These are phyloP conservation scores for Stagonosporopsis cucurbitacearum DNA, from an alignment of 2,329 filamentous ascomycete species.

Conservation along the genomic window DNA sequence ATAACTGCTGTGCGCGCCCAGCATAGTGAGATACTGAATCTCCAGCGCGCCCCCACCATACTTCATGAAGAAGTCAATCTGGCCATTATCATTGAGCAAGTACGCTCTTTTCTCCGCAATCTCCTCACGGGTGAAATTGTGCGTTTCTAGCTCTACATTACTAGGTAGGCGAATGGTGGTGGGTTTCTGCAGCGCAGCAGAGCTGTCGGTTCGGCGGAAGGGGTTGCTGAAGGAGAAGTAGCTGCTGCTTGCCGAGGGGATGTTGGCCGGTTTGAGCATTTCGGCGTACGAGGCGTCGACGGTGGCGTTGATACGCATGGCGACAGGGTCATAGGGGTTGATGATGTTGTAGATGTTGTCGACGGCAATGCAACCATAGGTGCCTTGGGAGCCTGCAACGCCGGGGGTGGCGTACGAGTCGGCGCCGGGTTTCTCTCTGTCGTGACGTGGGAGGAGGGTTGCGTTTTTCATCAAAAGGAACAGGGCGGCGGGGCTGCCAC, in stretches of 20 bases:
- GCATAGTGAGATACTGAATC: slow-evolving; percentile 96
- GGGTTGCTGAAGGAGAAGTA: slow-evolving; percentile 52
- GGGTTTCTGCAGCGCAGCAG: slow-evolving; percentile 35
- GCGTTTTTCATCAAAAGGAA: slow-evolving; percentile 84
- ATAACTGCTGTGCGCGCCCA: slow-evolving; percentile 93
- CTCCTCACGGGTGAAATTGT: slow-evolving; percentile 92
- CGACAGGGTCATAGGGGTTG: slow-evolving; percentile 78
- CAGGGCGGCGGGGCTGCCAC: slow-evolving; percentile 89
- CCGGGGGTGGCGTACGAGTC: slow-evolving; percentile 60
- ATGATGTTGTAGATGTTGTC: slow-evolving; percentile 98
- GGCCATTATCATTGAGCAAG: slow-evolving; percentile 92
- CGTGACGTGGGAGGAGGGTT: slow-evolving; percentile 75
- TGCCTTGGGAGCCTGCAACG: slow-evolving; percentile 78
- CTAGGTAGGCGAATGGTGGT: slow-evolving; percentile 51
- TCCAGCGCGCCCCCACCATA: slow-evolving; percentile 87
- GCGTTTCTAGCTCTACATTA: slow-evolving; percentile 87
- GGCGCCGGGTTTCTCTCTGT: slow-evolving; percentile 75
- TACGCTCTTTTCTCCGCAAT: slow-evolving; percentile 88
- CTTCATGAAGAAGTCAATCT: slow-evolving; percentile 88
- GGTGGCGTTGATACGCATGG: slow-evolving; percentile 89
- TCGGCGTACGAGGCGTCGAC: slow-evolving; percentile 82
- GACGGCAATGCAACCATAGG: slow-evolving; percentile 88
- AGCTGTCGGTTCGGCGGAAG: slow-evolving; percentile 45
- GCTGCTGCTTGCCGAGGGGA: slow-evolving; percentile 72
- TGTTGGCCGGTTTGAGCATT: slow-evolving; percentile 76